Evolutionary conservation across 495 filamentous ascomycete genomes (phyloP), one percentile per base, ranked within the genome.

Genomic region (Glarea lozoyensis): DNA sequence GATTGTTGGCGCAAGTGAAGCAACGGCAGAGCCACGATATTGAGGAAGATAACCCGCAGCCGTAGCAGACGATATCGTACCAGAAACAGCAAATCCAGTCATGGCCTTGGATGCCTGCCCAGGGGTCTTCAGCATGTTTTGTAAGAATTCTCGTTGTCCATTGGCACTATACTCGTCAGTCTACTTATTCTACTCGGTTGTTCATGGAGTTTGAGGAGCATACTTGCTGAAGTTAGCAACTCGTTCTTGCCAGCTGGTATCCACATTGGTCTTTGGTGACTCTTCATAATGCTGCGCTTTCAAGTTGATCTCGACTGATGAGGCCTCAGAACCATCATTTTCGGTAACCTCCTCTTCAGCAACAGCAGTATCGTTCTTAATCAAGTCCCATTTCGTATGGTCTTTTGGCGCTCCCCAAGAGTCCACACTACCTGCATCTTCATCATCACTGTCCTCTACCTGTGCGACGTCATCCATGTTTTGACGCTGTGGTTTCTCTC

Each of bases 21-120:
- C 55, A 20, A 48, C 48, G 12, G 55, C 55, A 34, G 51, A 44
- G n/a, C 55, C 55, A 29, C 49, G 39, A 35, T 55, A 55, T 35
- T 47, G 52, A 43, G 51, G 55, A 4, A 58, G 31, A 43, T 43
- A 55, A 2, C 55, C 55, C 39, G 46, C 45, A 35, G 55, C 55
- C 13, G 48, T 58, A 22, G 55, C 48, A 33, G 55, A 48, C 10
- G 55, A 49, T 21, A 58, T 18, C 19, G 45, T 36, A 31, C 50
- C 54, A 12, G 49, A 50, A 23, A 56, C 23, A 25, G 40, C 48
- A n/a, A 42, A 20, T 7, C 45, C 43, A 9, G 39, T 22, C 48
- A 55, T 52, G 3, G 41, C 2, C n/a, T 21, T 19, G 12, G 39
- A 17, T 20, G 48, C 15, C 34, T 47, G 43, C n/a, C 24, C 33